phyloP scores from a whole-genome alignment of 2,329 filamentous ascomycete genomes.

The Orbilia blumenaviensis region DNA sequence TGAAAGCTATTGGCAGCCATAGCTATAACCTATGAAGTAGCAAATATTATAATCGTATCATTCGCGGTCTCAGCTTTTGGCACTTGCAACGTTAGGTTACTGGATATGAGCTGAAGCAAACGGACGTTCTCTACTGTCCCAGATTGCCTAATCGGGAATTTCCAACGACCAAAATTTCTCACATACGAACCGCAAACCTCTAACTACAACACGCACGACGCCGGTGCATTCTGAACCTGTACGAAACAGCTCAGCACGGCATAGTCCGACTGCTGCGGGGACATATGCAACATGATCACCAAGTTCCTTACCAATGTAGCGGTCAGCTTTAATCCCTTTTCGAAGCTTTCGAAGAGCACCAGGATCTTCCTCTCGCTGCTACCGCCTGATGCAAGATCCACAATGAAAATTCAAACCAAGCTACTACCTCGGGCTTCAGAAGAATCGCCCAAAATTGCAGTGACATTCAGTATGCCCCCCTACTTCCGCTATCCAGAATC shows the following conservation, averaged over 20 bases:
- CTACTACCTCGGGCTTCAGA: slow-evolving; percentile 76
- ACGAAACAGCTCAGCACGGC: not conserved
- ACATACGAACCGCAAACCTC: too few relatives aligned
- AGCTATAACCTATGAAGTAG: too few relatives aligned
- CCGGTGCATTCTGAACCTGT: not conserved
- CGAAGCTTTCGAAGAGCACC: slow-evolving; percentile 77
- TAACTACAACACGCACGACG: not conserved
- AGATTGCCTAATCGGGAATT: slow-evolving; percentile 1
- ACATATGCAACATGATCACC: slow-evolving; percentile 72
- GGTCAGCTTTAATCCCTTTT: slow-evolving; percentile 93
- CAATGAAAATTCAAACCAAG: slow-evolving; percentile 79
- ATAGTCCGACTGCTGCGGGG: slow-evolving; percentile 8
- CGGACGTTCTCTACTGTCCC: not conserved
- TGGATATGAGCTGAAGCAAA: too few relatives aligned
- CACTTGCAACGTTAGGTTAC: too few relatives aligned
- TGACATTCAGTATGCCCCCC: slow-evolving; percentile 81
- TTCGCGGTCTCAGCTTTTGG: not conserved
- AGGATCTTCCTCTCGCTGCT: slow-evolving; percentile 87
- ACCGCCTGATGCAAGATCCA: slow-evolving; percentile 77
- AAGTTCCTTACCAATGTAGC: slow-evolving; percentile 85
- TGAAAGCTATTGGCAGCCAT: not conserved
- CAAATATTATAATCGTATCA: too few relatives aligned
- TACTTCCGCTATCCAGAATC: not conserved
- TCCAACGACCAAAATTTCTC: slow-evolving; percentile 8
- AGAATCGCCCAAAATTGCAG: slow-evolving; percentile 73